phyloP scores from a whole-genome alignment of 1,284 basidiomycete genomes.

The Cystobasidiaceae sp. region DNA sequence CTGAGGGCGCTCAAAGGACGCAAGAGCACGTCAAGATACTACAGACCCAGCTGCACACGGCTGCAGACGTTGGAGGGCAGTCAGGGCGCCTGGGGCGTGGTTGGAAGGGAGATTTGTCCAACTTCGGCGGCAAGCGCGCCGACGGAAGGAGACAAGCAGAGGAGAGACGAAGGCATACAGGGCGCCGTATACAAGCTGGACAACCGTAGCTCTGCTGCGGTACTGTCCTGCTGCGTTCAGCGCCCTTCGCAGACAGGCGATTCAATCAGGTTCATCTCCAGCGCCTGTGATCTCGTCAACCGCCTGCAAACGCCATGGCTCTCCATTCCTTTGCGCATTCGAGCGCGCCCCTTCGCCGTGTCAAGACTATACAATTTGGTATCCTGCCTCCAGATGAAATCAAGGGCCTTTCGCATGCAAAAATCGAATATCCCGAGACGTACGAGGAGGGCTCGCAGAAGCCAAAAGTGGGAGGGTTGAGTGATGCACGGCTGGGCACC shows the following conservation, averaged over 20 bases:
- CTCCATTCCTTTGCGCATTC: constrained; percentile 61
- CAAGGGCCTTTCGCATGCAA: constrained; percentile 65
- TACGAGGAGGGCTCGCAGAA: constrained; percentile 77
- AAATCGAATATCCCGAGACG: constrained; percentile 96
- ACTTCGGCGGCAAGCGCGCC: background rate
- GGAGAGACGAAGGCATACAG: background rate
- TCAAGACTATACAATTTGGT: constrained; percentile 98
- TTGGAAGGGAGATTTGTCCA: background rate
- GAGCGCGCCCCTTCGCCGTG: constrained; percentile 84
- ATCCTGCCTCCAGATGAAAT: constrained; percentile 99
- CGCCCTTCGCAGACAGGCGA: no score
- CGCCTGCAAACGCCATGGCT: constrained; percentile 22
- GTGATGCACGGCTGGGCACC: constrained; percentile 95
- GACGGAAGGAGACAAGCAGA: constrained; percentile 2
- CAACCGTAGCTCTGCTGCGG: no score
- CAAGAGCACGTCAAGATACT: background rate
- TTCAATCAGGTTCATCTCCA: no score
- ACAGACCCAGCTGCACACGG: background rate
- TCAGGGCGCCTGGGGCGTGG: background rate
- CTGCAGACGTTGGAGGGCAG: constrained; percentile 1
- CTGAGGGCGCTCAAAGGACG: constrained; percentile 8
- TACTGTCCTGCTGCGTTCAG: no score
- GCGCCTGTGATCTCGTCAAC: background rate
- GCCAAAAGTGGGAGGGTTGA: constrained; percentile 85
- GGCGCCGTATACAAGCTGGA: no score